Percentiles rank a stretch among this genome's conserved stretches.
These are phyloP conservation scores for Priceomyces melissophilus DNA, from an alignment of 805 yeast genomes.

Conservation along the genomic window DNA sequence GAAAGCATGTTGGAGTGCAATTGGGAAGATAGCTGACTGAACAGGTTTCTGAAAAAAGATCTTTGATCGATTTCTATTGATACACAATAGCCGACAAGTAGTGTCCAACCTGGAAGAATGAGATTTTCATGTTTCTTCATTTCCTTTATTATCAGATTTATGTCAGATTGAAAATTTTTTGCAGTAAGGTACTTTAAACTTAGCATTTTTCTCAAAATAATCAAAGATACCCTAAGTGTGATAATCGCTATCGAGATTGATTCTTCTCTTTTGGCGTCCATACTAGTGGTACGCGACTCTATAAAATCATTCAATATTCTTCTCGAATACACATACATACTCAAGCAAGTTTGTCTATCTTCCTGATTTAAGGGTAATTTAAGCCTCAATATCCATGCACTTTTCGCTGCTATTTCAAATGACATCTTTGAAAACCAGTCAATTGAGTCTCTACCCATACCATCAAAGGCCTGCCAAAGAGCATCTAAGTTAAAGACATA, in stretches of 20 bases:
- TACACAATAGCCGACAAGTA: slow-evolving; percentile 3
- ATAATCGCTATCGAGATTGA: slow-evolving; percentile 4
- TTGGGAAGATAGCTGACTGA: neutral
- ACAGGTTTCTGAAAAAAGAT: slow-evolving; percentile 1
- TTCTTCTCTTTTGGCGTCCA: neutral
- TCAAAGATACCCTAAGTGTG: slow-evolving; percentile 2
- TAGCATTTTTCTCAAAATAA: slow-evolving; percentile 5
- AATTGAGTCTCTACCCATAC: neutral
- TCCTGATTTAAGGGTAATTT: slow-evolving; percentile 4
- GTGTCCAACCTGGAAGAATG: slow-evolving; percentile 6
- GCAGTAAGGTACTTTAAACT: slow-evolving; percentile 1
- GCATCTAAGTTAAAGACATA: slow-evolving; percentile 19
- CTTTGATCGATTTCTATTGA: neutral
- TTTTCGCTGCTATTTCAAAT: slow-evolving; percentile 7
- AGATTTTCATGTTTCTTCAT: slow-evolving; percentile 4
- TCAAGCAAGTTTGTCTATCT: neutral
- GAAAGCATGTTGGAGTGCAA: slow-evolving; percentile 6
- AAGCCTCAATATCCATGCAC: slow-evolving; percentile 5
- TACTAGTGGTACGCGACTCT: neutral
- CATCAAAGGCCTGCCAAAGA: neutral
- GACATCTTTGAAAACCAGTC: slow-evolving; percentile 2
- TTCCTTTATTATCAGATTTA: slow-evolving; percentile 2
- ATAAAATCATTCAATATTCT: neutral
- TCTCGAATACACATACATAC: neutral
- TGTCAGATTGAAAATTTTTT: slow-evolving; percentile 2